Conservation (phyloP, 805 yeast species). For the Brettanomyces sp. region DNA sequence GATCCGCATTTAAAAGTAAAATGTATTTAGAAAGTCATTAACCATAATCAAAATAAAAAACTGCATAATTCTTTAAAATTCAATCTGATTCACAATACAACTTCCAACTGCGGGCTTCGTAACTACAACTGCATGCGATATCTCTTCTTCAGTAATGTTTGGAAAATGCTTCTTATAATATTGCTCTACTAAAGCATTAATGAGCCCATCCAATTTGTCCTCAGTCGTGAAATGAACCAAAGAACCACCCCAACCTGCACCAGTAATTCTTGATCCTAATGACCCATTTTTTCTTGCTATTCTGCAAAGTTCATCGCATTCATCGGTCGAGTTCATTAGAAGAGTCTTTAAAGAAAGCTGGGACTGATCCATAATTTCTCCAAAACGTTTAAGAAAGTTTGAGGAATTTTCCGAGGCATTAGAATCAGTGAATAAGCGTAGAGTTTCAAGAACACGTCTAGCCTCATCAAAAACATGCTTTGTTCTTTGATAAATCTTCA, state of each 20-base stretch:
- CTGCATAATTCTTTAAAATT: not conserved
- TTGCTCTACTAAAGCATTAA: not conserved
- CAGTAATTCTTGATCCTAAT: not conserved
- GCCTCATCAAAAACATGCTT: constrained; percentile 1
- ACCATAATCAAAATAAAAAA: too few relatives aligned
- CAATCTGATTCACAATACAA: not conserved
- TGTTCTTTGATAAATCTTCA: constrained; percentile 1
- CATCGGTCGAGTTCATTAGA: not conserved
- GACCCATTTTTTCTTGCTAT: not conserved
- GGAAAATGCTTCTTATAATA: constrained; percentile 1
- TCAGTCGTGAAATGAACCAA: constrained; percentile 2
- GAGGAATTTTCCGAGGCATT: not conserved
- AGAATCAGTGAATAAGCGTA: not conserved
- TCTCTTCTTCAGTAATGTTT: not conserved
- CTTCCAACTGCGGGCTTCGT: constrained; percentile 1
- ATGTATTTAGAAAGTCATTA: too few relatives aligned
- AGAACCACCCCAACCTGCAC: constrained; percentile 1
- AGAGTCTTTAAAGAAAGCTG: not conserved
- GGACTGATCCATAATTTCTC: not conserved
- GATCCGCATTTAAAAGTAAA: too few relatives aligned
- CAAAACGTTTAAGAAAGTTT: not conserved
- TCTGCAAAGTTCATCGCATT: not conserved
- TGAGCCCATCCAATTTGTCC: not conserved
- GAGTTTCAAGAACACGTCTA: not conserved
- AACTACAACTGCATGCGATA: not conserved